Evolutionary conservation across 1,139 yeast species (phyloP).

Genomic region (Kodamaea alishanica): DNA sequence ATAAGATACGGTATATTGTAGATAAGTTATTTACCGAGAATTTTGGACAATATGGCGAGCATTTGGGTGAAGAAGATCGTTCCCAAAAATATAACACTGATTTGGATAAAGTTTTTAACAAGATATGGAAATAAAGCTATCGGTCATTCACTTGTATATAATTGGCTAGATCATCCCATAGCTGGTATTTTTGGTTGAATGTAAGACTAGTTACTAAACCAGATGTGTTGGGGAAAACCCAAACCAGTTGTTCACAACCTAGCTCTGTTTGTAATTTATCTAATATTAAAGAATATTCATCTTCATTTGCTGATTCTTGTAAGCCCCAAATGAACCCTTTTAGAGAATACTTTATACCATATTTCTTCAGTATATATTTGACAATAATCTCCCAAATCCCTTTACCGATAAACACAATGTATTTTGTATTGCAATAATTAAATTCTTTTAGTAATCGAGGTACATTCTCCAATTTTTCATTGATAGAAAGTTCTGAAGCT

Average conservation of each 20-base stretch:
- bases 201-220: conserved; percentile 63
- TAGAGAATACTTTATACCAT: conserved; percentile 19
- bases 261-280: conserved; percentile 15
- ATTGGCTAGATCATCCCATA: conserved; percentile 44
- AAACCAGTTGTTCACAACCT: conserved; percentile 23
- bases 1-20: conserved; percentile 33
- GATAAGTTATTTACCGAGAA: conserved; percentile 37
- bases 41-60: conserved; percentile 40
- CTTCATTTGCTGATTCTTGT: conserved; percentile 22
- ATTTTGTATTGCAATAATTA: conserved; percentile 30
- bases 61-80: conserved; percentile 24
- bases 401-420: conserved; percentile 64
- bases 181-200: conserved; percentile 39
- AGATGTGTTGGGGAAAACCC: conserved; percentile 72
- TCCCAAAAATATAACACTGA: conserved; percentile 27
- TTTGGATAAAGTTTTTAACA: conserved; percentile 31
- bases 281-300: conserved; percentile 18
- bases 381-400: conserved; percentile 73
- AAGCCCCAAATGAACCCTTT: conserved; percentile 50
- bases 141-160: conserved; percentile 10
- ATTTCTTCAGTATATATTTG: conserved; percentile 11
- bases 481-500: conserved; percentile 49
- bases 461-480: conserved; percentile 57
- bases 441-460: conserved; percentile 51
- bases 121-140: conserved; percentile 31